Conservation (phyloP, 208 protist genomes). For the Acanthamoeba sp. region DNA sequence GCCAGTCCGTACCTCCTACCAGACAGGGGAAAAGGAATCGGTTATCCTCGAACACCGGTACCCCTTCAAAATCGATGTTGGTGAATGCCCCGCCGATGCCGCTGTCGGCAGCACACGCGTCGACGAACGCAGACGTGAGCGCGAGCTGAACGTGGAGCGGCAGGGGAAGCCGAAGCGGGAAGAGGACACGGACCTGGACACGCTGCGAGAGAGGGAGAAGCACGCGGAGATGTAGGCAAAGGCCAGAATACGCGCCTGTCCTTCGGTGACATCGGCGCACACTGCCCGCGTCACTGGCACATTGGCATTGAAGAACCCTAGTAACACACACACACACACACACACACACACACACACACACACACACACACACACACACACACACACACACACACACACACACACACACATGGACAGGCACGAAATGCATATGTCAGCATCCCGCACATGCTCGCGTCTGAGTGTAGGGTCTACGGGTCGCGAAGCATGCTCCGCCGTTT, state of each 20-base stretch:
- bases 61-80: background rate
- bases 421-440: no score
- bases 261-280: constrained; percentile 50
- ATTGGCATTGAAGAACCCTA: constrained; percentile 55
- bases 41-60: constrained; percentile 38
- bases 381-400: background rate
- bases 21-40: constrained; percentile 29
- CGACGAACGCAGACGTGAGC: no score
- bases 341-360: background rate
- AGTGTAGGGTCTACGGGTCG: no score
- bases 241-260: constrained; percentile 39
- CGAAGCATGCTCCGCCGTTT: no score
- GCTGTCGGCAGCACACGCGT: background rate
- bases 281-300: constrained; percentile 8
- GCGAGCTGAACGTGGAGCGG: no score
- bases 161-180: no score
- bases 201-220: constrained; percentile 35
- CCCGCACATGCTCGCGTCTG: no score
- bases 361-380: background rate
- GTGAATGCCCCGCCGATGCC: constrained; percentile 16
- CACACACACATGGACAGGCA: no score
- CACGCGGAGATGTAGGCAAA: constrained; percentile 36
- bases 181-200: background rate
- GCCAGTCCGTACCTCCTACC: background rate
- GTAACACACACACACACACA: background rate